Evolutionary conservation across 345 rosid species (phyloP).

Genomic region (Mallotus nudiflorus): DNA sequence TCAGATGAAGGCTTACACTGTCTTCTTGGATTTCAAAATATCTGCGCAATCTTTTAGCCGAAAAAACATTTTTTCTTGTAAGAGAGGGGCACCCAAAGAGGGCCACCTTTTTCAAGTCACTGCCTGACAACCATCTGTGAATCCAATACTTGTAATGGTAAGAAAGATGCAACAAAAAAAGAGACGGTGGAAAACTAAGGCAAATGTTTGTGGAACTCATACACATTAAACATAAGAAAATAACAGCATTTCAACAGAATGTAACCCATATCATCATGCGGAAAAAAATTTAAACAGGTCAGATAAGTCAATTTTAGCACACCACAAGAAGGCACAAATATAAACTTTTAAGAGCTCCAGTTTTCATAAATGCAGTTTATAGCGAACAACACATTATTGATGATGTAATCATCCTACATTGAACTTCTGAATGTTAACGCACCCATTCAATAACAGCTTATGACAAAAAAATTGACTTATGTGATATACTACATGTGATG

Average conservation of each 20-base stretch:
- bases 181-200: too few relatives aligned
- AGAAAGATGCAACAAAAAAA: not conserved
- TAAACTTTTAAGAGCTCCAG: not conserved
- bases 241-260: not conserved
- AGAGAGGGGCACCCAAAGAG: conserved; percentile 74
- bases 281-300: not conserved
- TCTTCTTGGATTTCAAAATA: conserved; percentile 65
- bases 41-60: conserved; percentile 72
- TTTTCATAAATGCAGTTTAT: not conserved
- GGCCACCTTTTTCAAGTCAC: conserved; percentile 61
- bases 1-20: conserved; percentile 47
- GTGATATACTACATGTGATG: too few relatives aligned
- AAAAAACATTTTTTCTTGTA: conserved; percentile 41
- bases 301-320: not conserved
- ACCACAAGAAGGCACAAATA: not conserved
- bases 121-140: conserved; percentile 78
- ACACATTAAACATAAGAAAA: not conserved
- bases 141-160: conserved; percentile 15
- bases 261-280: not conserved
- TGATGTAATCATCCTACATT: not conserved
- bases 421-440: not conserved
- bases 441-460: too few relatives aligned
- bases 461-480: too few relatives aligned
- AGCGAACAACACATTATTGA: not conserved
- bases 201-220: too few relatives aligned